These are phyloP conservation scores for Tripterygium wilfordii DNA, from an alignment of 177 flowering plant genomes.

Conservation along the genomic window DNA sequence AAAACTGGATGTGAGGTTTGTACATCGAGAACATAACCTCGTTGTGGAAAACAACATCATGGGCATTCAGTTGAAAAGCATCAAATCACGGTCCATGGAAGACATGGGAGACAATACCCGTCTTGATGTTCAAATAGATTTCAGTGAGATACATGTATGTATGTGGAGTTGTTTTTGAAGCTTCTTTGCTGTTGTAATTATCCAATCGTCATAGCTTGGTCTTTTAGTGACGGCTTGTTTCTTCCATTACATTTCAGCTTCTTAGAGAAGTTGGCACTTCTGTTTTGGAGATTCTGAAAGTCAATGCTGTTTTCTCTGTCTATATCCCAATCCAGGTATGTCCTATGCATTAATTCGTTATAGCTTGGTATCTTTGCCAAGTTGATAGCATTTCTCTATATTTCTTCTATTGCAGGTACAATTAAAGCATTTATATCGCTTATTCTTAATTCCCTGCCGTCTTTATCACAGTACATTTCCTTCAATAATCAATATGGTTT, in stretches of 20 bases:
- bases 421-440: too few relatives aligned
- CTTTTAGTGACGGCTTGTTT: conserved; percentile 11
- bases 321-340: conserved; percentile 76
- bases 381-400: conserved; percentile 1
- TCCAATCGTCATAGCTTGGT: conserved; percentile 7
- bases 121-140: conserved; percentile 86
- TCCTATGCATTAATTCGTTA: background rate
- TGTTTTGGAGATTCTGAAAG: conserved; percentile 81
- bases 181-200: conserved; percentile 4
- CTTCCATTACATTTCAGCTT: conserved; percentile 50
- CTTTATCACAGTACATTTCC: too few relatives aligned
- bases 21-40: conserved; percentile 53
- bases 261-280: conserved; percentile 72
- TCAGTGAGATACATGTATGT: conserved; percentile 94
- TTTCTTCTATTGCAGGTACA: background rate
- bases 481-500: too few relatives aligned
- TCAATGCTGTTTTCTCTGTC: conserved; percentile 62
- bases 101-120: conserved; percentile 86
- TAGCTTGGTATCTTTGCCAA: background rate
- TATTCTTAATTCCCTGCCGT: too few relatives aligned
- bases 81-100: conserved; percentile 67
- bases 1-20: conserved; percentile 67
- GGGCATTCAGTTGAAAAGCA: conserved; percentile 76
- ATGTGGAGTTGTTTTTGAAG: conserved; percentile 9
- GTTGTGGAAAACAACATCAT: conserved; percentile 68